Conservation (phyloP, 2,329 filamentous ascomycete genomes). For the Stagonosporopsis vannaccii region DNA sequence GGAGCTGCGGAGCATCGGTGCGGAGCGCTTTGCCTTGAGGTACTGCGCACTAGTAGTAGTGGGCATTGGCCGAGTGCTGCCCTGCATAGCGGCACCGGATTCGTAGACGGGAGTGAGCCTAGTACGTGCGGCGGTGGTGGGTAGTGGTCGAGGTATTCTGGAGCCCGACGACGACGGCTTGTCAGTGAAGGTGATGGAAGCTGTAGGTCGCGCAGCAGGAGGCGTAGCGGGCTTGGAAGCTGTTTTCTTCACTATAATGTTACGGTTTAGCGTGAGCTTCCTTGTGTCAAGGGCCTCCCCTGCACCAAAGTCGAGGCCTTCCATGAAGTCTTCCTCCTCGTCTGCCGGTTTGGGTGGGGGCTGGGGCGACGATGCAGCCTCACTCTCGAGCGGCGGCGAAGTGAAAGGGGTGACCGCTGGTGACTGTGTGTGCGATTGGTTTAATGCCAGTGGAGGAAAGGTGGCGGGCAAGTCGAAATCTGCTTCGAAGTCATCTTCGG, state of each 20-base stretch:
- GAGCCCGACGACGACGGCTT: slow-evolving; percentile 65
- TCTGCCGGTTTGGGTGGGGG: slow-evolving; percentile 31
- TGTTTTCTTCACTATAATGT: slow-evolving; percentile 83
- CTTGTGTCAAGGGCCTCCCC: slow-evolving; percentile 80
- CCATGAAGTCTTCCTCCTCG: slow-evolving; percentile 78
- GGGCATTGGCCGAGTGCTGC: slow-evolving; percentile 62
- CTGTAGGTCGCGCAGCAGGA: slow-evolving; percentile 73
- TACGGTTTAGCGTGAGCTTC: slow-evolving; percentile 86
- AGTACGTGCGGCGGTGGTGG: slow-evolving; percentile 44
- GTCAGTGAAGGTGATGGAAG: slow-evolving; percentile 91
- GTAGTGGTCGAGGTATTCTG: slow-evolving; percentile 78
- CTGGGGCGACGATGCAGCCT: slow-evolving; percentile 24
- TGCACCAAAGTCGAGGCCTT: slow-evolving; percentile 85
- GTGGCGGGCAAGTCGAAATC: slow-evolving; percentile 21
- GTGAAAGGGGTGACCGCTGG: slow-evolving; percentile 26
- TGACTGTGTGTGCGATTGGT: slow-evolving; percentile 10
- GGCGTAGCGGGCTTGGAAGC: slow-evolving; percentile 65
- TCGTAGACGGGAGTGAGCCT: slow-evolving; percentile 93
- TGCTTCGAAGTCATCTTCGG: slow-evolving; percentile 20
- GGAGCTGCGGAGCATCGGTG: slow-evolving; percentile 62
- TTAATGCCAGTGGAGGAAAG: slow-evolving; percentile 14
- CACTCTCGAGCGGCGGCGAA: slow-evolving; percentile 31
- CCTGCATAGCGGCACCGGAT: slow-evolving; percentile 75
- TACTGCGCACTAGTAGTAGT: slow-evolving; percentile 63
- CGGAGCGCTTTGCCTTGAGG: slow-evolving; percentile 67